phyloP scores from a whole-genome alignment of 73 alveolate genomes.

The Paramecium biaurelia region DNA sequence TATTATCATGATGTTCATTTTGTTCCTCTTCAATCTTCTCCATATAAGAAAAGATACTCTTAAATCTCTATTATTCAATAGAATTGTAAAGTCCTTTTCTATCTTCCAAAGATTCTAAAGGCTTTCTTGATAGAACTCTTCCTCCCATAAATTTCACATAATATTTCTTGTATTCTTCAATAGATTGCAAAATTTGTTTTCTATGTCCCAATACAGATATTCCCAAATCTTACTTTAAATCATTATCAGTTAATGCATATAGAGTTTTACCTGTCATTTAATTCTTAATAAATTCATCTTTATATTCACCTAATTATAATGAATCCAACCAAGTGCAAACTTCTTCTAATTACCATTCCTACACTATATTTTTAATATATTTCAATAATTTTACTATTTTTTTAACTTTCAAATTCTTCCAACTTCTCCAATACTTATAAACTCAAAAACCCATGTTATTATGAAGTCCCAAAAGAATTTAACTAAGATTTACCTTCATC shows the following conservation, averaged over 20 bases:
- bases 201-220: background rate
- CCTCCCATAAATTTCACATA: background rate
- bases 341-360: constrained; percentile 33
- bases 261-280: background rate
- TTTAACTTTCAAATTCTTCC: constrained; percentile 1
- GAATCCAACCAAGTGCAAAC: background rate
- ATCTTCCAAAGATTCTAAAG: background rate
- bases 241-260: background rate
- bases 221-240: background rate
- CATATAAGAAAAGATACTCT: constrained; percentile 1
- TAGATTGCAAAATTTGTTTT: background rate
- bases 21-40: constrained; percentile 37
- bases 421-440: constrained; percentile 27
- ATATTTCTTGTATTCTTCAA: background rate
- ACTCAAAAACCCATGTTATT: background rate
- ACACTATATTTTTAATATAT: background rate
- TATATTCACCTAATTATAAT: background rate
- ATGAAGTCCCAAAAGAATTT: background rate
- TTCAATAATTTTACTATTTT: background rate
- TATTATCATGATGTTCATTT: background rate
- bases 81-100: background rate
- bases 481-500: background rate
- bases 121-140: background rate
- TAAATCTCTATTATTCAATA: constrained; percentile 22
- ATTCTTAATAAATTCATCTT: background rate